Conservation (phyloP, 495 filamentous ascomycete genomes). For the Xylaria longipes region DNA sequence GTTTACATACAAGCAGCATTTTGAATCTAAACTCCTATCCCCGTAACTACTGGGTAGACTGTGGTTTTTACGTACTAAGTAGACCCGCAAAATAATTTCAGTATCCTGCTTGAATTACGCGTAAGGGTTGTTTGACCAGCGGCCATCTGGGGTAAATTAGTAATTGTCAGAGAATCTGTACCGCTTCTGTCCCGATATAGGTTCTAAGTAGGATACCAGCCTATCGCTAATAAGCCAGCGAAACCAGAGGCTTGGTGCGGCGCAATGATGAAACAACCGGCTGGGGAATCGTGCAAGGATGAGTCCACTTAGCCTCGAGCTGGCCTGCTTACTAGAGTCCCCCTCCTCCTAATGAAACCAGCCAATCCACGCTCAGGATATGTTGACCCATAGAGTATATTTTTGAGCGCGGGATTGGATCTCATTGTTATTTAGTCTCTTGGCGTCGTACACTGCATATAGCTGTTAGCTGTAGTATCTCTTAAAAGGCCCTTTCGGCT, state of each 20-base stretch:
- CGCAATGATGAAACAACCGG: constrained; percentile 28
- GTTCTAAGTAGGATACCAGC: constrained; percentile 2
- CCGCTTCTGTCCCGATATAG: constrained; percentile 3
- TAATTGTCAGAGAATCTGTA: constrained; percentile 15
- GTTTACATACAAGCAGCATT: no score
- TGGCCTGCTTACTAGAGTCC: constrained; percentile 14
- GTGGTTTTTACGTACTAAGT: no score
- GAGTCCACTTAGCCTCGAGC: constrained; percentile 4
- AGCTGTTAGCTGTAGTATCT: background rate
- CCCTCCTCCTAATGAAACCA: no score
- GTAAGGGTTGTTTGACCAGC: background rate
- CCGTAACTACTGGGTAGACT: background rate
- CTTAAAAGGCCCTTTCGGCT: no score
- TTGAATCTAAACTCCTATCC: no score
- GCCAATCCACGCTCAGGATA: no score
- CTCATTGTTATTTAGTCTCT: constrained; percentile 16
- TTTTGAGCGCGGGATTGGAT: no score
- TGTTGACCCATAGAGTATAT: no score
- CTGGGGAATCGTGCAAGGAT: constrained; percentile 17
- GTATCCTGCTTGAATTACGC: constrained; percentile 13
- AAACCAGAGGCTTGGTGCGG: constrained; percentile 27
- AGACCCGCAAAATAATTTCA: constrained; percentile 21
- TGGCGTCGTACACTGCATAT: constrained; percentile 8
- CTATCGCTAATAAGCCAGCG: constrained; percentile 21
- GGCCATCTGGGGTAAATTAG: constrained; percentile 28